Conservation (phyloP, 345 rosid species). For the Jatropha curcas region DNA sequence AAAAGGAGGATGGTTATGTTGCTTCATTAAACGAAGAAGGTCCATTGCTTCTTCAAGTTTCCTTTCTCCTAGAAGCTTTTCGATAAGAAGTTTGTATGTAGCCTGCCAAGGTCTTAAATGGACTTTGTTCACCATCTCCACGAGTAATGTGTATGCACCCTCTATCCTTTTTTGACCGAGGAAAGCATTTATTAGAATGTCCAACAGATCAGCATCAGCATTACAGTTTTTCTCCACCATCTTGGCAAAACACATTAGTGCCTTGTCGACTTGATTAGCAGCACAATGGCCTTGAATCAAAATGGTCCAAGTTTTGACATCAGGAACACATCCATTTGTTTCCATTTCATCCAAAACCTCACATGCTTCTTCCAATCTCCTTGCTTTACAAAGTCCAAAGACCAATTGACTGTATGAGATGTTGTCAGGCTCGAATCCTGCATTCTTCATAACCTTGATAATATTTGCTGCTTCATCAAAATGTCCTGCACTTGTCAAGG, state of each 20-base stretch:
- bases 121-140: constrained; percentile 53
- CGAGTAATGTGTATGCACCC: constrained; percentile 60
- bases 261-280: constrained; percentile 60
- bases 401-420: constrained; percentile 80
- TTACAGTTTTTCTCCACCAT: constrained; percentile 56
- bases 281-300: constrained; percentile 80
- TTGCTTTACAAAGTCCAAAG: constrained; percentile 83
- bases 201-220: constrained; percentile 66
- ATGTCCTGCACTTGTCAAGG: constrained; percentile 55
- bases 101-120: constrained; percentile 78
- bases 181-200: constrained; percentile 66
- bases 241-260: constrained; percentile 53
- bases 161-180: constrained; percentile 53
- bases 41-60: constrained; percentile 73
- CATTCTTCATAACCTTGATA: constrained; percentile 56
- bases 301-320: constrained; percentile 86
- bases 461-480: constrained; percentile 72
- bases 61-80: constrained; percentile 59
- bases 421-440: constrained; percentile 78
- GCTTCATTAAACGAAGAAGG: constrained; percentile 72
- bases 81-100: constrained; percentile 66
- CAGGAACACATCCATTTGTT: constrained; percentile 58
- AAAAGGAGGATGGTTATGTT: constrained; percentile 54
- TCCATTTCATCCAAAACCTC: constrained; percentile 67
- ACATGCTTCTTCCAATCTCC: constrained; percentile 69